Conservation (phyloP, 441 rosid species). For the Flueggea neowawraea region DNA sequence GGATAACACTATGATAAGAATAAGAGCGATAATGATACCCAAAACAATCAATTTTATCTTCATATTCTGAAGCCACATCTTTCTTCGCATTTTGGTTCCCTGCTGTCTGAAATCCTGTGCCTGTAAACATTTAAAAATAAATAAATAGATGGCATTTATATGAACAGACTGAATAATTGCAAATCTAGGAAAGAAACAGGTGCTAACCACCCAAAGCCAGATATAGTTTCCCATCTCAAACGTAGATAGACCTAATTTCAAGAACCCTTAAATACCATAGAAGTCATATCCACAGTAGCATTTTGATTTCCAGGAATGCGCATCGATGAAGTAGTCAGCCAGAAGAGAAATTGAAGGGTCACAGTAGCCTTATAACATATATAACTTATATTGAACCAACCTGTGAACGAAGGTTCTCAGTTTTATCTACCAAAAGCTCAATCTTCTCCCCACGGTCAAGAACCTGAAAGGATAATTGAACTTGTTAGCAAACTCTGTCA, state of each 20-base stretch:
- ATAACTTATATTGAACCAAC: slow-evolving; percentile 27
- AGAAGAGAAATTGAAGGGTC: not conserved
- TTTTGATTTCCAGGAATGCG: no score
- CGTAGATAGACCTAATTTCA: no score
- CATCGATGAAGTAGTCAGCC: not conserved
- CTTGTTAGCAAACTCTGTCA: no score
- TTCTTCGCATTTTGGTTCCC: slow-evolving; percentile 86
- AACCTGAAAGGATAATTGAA: slow-evolving; percentile 44
- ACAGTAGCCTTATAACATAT: no score
- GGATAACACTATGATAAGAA: slow-evolving; percentile 70
- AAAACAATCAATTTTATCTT: slow-evolving; percentile 86
- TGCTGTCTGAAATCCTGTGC: slow-evolving; percentile 93
- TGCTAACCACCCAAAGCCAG: no score
- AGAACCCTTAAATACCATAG: no score
- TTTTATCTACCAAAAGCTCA: slow-evolving; percentile 92
- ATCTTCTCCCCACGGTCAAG: slow-evolving; percentile 99
- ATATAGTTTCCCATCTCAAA: no score
- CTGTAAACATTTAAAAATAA: slow-evolving; percentile 28
- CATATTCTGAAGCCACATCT: slow-evolving; percentile 95
- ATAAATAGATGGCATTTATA: not conserved
- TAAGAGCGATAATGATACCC: slow-evolving; percentile 65
- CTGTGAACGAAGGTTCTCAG: slow-evolving; percentile 96
- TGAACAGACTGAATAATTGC: no score
- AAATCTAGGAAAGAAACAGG: no score
- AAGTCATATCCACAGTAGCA: no score